A percentile compares a stretch with the other conserved stretches of the same genome.
These are phyloP conservation scores for Bipolaris victoriae DNA, from an alignment of 2,329 filamentous ascomycete species.

Conservation along the genomic window DNA sequence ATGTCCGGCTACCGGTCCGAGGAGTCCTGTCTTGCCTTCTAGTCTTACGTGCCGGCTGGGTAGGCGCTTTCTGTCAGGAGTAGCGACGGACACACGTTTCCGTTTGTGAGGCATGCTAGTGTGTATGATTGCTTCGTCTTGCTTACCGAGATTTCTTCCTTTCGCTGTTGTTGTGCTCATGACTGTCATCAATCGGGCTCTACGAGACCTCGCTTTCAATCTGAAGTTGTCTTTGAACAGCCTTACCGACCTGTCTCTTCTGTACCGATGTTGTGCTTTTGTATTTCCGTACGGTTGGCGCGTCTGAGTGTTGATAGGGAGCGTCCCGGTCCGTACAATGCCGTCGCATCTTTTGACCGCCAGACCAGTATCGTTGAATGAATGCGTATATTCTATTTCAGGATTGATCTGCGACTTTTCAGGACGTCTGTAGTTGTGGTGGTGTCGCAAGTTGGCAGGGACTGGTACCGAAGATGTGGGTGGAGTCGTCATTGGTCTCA, in stretches of 20 bases:
- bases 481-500: slow-evolving; percentile 33
- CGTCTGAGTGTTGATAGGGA: slow-evolving; percentile 24
- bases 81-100: background rate
- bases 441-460: slow-evolving; percentile 30
- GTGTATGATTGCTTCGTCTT: slow-evolving; percentile 7
- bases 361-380: slow-evolving; percentile 14
- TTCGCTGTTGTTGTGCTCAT: slow-evolving; percentile 15
- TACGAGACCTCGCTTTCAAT: slow-evolving; percentile 22
- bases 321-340: slow-evolving; percentile 28
- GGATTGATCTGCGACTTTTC: slow-evolving; percentile 28
- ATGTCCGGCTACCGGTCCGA: slow-evolving; percentile 28
- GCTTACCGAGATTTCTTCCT: slow-evolving; percentile 22
- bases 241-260: slow-evolving; percentile 9
- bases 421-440: slow-evolving; percentile 27
- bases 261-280: slow-evolving; percentile 3
- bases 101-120: background rate
- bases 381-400: slow-evolving; percentile 16
- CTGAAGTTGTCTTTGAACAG: slow-evolving; percentile 17
- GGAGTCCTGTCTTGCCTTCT: slow-evolving; percentile 2
- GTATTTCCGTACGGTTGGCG: slow-evolving; percentile 7
- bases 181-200: slow-evolving; percentile 18
- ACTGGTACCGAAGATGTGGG: slow-evolving; percentile 26
- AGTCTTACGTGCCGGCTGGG: background rate
- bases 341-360: slow-evolving; percentile 39
- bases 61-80: slow-evolving; percentile 1